Conservation (phyloP, 2,329 filamentous ascomycete species). For the Aspergillus udagawae region DNA sequence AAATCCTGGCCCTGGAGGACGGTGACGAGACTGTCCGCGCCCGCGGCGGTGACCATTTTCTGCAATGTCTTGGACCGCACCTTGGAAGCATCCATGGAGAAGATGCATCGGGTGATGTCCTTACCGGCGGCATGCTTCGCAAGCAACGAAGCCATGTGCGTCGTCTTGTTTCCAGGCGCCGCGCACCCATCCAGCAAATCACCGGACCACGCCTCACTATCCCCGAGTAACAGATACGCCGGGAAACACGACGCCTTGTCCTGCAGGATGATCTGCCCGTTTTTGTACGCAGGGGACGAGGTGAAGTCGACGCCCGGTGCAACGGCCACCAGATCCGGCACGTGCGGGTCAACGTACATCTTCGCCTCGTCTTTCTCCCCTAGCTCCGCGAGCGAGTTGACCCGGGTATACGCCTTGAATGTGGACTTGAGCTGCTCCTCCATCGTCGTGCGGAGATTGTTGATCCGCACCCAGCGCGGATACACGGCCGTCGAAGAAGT, state of each 20-base stretch:
- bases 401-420: slow-evolving; percentile 61
- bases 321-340: slow-evolving; percentile 79
- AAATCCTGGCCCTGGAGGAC: slow-evolving; percentile 79
- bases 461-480: slow-evolving; percentile 90
- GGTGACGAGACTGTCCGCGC: slow-evolving; percentile 61
- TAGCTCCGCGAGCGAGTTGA: slow-evolving; percentile 55
- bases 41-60: slow-evolving; percentile 79
- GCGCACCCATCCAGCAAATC: slow-evolving; percentile 90
- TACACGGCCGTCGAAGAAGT: slow-evolving; percentile 42
- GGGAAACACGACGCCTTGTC: slow-evolving; percentile 98
- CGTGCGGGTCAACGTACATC: slow-evolving; percentile 68
- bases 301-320: slow-evolving; percentile 68
- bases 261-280: slow-evolving; percentile 80
- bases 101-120: slow-evolving; percentile 46
- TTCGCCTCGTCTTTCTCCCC: slow-evolving; percentile 43
- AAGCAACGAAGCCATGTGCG: slow-evolving; percentile 78
- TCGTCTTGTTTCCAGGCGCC: slow-evolving; percentile 96
- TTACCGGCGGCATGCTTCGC: slow-evolving; percentile 24
- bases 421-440: slow-evolving; percentile 69
- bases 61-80: slow-evolving; percentile 68
- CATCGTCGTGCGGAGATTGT: slow-evolving; percentile 68
- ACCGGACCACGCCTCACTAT: slow-evolving; percentile 48
- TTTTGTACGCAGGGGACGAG: slow-evolving; percentile 67
- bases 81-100: slow-evolving; percentile 38
- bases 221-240: slow-evolving; percentile 72